phyloP scores from a whole-genome alignment of 1,284 basidiomycete species.

The Apiotrichum domesticum region DNA sequence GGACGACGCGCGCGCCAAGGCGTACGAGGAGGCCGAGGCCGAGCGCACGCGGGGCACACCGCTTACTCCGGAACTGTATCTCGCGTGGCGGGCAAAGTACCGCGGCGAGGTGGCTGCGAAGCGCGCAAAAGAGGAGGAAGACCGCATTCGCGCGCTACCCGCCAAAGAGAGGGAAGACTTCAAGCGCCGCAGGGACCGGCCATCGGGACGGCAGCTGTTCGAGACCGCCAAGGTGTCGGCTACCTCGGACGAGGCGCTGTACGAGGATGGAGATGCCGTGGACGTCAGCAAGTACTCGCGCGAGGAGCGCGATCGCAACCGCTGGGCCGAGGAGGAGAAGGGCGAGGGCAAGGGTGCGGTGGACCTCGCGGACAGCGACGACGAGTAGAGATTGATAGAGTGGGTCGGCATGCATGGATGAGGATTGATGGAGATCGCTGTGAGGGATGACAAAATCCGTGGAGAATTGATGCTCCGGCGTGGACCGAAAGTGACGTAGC shows the following conservation, averaged over 20 bases:
- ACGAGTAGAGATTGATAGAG: slow-evolving; percentile 7
- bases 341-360: slow-evolving; percentile 11
- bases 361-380: slow-evolving; percentile 10
- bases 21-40: slow-evolving; percentile 77
- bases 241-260: slow-evolving; percentile 61
- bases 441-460: no score
- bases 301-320: slow-evolving; percentile 54
- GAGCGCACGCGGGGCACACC: slow-evolving; percentile 82
- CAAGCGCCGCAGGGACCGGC: slow-evolving; percentile 60
- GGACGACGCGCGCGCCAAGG: slow-evolving; percentile 64
- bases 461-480: no score
- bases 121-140: slow-evolving; percentile 69
- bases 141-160: slow-evolving; percentile 66
- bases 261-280: slow-evolving; percentile 77
- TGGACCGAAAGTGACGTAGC: no score
- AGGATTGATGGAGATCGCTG: no score
- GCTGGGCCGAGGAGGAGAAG: slow-evolving; percentile 57
- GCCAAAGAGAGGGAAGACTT: slow-evolving; percentile 85
- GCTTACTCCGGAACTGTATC: slow-evolving; percentile 76
- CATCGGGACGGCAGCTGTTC: slow-evolving; percentile 83
- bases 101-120: slow-evolving; percentile 60
- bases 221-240: slow-evolving; percentile 69
- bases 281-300: slow-evolving; percentile 82
- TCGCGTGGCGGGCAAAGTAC: slow-evolving; percentile 72
- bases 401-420: no score